Evolutionary conservation across 2,329 filamentous ascomycete species (phyloP), one percentile per base, ranked within the genome.

Genomic region (Cercospora brassicicola): DNA sequence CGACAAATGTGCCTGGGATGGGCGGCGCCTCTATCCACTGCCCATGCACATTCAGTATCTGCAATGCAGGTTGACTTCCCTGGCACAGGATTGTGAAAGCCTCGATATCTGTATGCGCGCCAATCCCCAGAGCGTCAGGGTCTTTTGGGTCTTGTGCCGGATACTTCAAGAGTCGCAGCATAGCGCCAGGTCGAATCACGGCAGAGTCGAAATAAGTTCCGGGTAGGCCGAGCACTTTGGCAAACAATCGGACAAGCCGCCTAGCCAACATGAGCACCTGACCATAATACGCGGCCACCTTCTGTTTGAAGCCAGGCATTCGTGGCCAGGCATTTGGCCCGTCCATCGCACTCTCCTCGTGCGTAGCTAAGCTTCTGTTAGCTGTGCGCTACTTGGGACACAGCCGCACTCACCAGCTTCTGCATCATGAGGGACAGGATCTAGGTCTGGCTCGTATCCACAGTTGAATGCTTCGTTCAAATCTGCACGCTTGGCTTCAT

Each of bases 401-500:
- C 15, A 18, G 26, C 26, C n/a, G 23, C 20, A 51, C 53, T 6
- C 36, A 66, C 45, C 26, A 42, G 45, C 26, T n/a, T 10, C 48
- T n/a, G 61, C 13, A 28, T n/a, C 61, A 26, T 62, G 30, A 13
- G 67, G 55, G 31, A 56, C 30, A 11, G 70, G 67, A 62, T 74
- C 73, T 9, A 73, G 64, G 13, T 64, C 62, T n/a, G 64, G 55
- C 57, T 74, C 70, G 42, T 73, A 73, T 13, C 70, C 73, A 30
- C 71, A 74, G 48, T 73, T 74, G 69, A 74, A 74, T 6, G 70
- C 72, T 59, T 74, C 73, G 28, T 71, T 73, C 48, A 92, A 84
- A n/a, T 87, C 87, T 15, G 78, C 75, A 10, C 77, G 79, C 74
- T 90, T 86, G 11, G 78, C 81, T 30, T 88, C 78, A 61, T 84